Conservation (phyloP, 164 flowering plant genomes). For the Piper betle region DNA sequence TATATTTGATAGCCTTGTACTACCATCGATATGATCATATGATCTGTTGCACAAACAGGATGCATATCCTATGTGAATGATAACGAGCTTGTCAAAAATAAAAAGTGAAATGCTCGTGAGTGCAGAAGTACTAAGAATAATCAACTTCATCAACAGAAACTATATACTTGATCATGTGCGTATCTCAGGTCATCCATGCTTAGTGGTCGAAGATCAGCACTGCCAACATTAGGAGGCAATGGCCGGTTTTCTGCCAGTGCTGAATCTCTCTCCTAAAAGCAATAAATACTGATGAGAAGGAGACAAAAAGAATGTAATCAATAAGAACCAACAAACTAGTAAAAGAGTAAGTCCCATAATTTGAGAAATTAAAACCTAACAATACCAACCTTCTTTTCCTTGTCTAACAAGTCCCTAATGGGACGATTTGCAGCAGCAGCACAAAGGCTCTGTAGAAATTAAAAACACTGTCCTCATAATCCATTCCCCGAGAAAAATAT, state of each 20-base stretch:
- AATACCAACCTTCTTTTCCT: neutral
- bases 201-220: slow-evolving; percentile 58
- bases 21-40: too few relatives aligned
- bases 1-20: too few relatives aligned
- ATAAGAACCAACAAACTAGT: neutral
- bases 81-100: too few relatives aligned
- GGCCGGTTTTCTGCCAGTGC: slow-evolving; percentile 61
- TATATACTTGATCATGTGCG: slow-evolving; percentile 85
- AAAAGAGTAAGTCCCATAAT: neutral
- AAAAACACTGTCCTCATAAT: neutral
- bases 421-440: slow-evolving; percentile 97
- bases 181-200: slow-evolving; percentile 63
- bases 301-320: neutral
- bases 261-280: slow-evolving; percentile 43
- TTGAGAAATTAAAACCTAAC: neutral
- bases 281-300: neutral
- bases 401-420: slow-evolving; percentile 67
- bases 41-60: too few relatives aligned
- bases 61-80: too few relatives aligned
- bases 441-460: slow-evolving; percentile 72
- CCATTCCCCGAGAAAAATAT: neutral
- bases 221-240: slow-evolving; percentile 41
- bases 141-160: too few relatives aligned
- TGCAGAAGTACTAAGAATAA: too few relatives aligned
- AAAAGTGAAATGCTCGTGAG: too few relatives aligned